Base-by-base conservation (phyloP, 345 rosid species). In the Clarkia xantiana region DNA sequence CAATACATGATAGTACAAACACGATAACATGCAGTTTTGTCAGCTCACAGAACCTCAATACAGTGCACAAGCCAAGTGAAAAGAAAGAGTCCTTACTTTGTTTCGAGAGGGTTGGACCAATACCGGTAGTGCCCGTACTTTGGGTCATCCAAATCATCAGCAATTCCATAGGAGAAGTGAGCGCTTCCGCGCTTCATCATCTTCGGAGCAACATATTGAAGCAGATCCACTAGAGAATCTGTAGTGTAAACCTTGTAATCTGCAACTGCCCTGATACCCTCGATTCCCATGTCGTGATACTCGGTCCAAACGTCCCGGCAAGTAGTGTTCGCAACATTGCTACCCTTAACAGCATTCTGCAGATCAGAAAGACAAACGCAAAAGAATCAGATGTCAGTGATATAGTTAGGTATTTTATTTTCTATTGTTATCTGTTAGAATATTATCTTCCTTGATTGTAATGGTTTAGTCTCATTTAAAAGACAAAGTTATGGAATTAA, bases 51-150 rank as follows among this genome's bases (percentile, higher is more conserved):
- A 22, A 22, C 5, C 3, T 22, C 5, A 22, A 22, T 22, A 22
- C 2, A 5, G 25, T 22, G 25, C 25, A 22, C 25, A 22, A 22
- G 25, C 25, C 25, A 5, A 5, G 25, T 22, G 14, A 14, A 51
- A 57, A 14, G 38, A 2, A 13, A 18, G 29, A 51, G 45, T 55
- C 49, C 93, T 79, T 66, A 91, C 98, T 63, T 76, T 52, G 94
- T 84, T 61, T 86, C 98, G 68, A 91, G 62, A 40, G 98, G 96
- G 57, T 86, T 91, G 19, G 96, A 91, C 96, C 98, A 91, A 57
- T 81, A 80, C 70, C 75, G 87, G 72, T 67, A 78, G 65, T 91
- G 83, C 17, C 67, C 16, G 56, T 91, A 86, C 46, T 86, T 75
- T 4, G 82, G 93, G 58, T 91, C 96, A 56, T 86, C 94, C 71